Conservation (phyloP, 2,329 filamentous ascomycete species). For the Emergomyces orientalis region DNA sequence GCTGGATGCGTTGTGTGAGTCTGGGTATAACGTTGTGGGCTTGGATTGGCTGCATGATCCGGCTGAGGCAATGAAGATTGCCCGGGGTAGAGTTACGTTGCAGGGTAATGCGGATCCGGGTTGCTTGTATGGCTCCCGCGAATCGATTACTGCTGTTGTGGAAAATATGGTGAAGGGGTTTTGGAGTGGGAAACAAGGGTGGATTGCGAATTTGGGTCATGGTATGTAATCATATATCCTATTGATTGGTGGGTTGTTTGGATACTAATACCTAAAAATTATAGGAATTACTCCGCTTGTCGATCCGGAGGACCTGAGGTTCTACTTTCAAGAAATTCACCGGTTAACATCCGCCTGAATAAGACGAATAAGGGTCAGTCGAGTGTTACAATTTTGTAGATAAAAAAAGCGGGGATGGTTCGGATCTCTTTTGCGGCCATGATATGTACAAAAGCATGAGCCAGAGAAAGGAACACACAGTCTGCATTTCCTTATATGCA, state of each 20-base stretch:
- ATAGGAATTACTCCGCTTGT: slow-evolving; percentile 87
- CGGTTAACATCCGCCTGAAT: slow-evolving; percentile 35
- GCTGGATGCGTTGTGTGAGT: slow-evolving; percentile 73
- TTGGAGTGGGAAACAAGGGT: slow-evolving; percentile 71
- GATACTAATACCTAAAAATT: not conserved
- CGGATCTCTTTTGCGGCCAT: not conserved
- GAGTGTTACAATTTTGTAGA: not conserved
- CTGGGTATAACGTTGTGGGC: slow-evolving; percentile 88
- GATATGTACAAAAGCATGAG: not conserved
- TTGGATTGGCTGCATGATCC: slow-evolving; percentile 93
- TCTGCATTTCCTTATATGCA: not conserved
- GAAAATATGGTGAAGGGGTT: slow-evolving; percentile 84
- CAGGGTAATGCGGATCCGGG: slow-evolving; percentile 97
- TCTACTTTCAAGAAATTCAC: slow-evolving; percentile 90
- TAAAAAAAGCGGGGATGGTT: not conserved
- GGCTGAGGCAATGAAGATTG: slow-evolving; percentile 69
- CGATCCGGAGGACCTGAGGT: slow-evolving; percentile 83
- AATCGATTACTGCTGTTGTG: slow-evolving; percentile 72
- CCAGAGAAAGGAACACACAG: not conserved
- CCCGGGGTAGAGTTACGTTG: slow-evolving; percentile 67
- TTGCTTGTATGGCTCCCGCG: slow-evolving; percentile 74
- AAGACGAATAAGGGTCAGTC: not conserved
- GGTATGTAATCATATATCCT: slow-evolving; percentile 47
- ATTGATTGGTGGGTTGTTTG: slow-evolving; percentile 1
- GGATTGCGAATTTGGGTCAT: slow-evolving; percentile 95